Percentiles rank a stretch among this genome's conserved stretches.
phyloP scores from a whole-genome alignment of 441 rosid species.

The Euphorbia schlechtendalii region DNA sequence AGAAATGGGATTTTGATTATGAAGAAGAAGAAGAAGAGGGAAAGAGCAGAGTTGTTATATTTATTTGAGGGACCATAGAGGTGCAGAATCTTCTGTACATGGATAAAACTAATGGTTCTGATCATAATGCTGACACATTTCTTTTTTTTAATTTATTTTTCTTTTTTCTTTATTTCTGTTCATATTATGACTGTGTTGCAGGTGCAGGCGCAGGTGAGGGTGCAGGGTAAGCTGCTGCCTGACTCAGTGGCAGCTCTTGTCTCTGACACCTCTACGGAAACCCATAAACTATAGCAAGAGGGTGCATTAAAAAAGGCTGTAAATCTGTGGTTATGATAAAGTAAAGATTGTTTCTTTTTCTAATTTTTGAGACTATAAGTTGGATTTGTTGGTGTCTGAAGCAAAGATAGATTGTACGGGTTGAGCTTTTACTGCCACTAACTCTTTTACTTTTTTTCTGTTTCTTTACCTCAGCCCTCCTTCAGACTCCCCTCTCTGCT shows the following conservation, averaged over 20 bases:
- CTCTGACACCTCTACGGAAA: conserved; percentile 77
- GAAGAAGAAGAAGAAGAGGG: not conserved
- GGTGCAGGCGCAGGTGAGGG: conserved; percentile 24
- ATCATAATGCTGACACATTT: conserved; percentile 28
- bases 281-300: conserved; percentile 45
- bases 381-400: conserved; percentile 29
- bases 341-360: not conserved
- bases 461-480: conserved; percentile 36
- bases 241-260: conserved; percentile 45
- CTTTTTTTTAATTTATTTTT: not conserved
- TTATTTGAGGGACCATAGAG: conserved; percentile 57
- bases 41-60: conserved; percentile 45
- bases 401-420: conserved; percentile 41
- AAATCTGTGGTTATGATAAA: conserved; percentile 14
- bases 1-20: not conserved
- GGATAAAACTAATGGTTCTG: conserved; percentile 62
- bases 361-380: conserved; percentile 3
- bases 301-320: conserved; percentile 28
- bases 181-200: conserved; percentile 36
- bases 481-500: conserved; percentile 2
- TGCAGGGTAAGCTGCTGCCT: conserved; percentile 32
- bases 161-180: conserved; percentile 4
- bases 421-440: conserved; percentile 43
- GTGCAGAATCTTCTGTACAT: conserved; percentile 62
- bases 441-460: conserved; percentile 43